Evolutionary conservation across 179 eudicot species (phyloP).

Genomic region (Spinacia oleracea): DNA sequence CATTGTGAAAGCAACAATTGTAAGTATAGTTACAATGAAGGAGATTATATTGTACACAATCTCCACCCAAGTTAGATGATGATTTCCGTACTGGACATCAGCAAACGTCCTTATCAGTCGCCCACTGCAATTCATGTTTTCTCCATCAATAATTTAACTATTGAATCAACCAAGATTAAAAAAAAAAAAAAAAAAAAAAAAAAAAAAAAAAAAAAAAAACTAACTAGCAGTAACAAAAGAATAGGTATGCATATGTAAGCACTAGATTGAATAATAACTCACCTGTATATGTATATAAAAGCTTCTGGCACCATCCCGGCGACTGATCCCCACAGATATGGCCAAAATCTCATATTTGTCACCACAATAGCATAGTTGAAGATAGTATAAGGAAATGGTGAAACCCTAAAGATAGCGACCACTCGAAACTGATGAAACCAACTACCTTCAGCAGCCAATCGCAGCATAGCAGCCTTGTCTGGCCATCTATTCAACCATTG

Average conservation of each 20-base stretch:
- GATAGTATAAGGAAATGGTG: slow-evolving; percentile 96
- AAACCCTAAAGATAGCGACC: slow-evolving; percentile 86
- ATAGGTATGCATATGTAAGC: neutral
- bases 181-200: too few relatives aligned
- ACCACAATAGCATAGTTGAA: slow-evolving; percentile 94
- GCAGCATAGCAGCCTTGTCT: slow-evolving; percentile 81
- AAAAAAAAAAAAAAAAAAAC: too few relatives aligned
- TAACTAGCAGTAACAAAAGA: neutral
- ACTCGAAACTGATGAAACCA: slow-evolving; percentile 90
- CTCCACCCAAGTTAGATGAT: slow-evolving; percentile 75
- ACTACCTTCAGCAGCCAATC: slow-evolving; percentile 83
- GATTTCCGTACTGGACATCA: slow-evolving; percentile 77
- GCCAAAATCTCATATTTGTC: slow-evolving; percentile 90
- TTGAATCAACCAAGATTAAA: neutral
- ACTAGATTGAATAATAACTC: slow-evolving; percentile 12
- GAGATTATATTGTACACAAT: slow-evolving; percentile 82
- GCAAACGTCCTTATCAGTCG: slow-evolving; percentile 82
- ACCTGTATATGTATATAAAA: slow-evolving; percentile 93
- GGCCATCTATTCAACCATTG: slow-evolving; percentile 98
- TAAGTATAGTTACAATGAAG: slow-evolving; percentile 60
- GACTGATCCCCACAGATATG: slow-evolving; percentile 87
- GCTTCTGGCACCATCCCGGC: slow-evolving; percentile 98
- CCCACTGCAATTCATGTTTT: slow-evolving; percentile 55
- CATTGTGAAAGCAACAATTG: slow-evolving; percentile 66
- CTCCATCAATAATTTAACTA: neutral